Percentiles rank a stretch among this genome's conserved stretches.
Conservation (phyloP, 768 basidiomycete genomes). For the Mycena polygramma region DNA sequence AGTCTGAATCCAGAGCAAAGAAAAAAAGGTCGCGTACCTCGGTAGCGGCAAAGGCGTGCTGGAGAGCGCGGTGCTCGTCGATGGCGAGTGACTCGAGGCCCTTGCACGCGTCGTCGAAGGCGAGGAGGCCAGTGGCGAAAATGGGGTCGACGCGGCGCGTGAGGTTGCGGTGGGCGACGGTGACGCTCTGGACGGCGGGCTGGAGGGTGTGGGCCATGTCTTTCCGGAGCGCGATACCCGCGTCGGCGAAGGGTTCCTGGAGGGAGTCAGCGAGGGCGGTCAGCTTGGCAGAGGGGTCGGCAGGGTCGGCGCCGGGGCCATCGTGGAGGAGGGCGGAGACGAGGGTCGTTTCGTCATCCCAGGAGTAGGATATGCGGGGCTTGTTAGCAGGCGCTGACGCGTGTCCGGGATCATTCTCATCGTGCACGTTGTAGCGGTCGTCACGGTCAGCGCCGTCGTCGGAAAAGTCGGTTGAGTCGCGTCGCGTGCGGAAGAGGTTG, state of each 20-base stretch:
- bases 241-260: slow-evolving; percentile 55
- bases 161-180: slow-evolving; percentile 52
- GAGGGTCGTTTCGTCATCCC: slow-evolving; percentile 68
- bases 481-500: slow-evolving; percentile 30
- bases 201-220: slow-evolving; percentile 60
- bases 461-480: slow-evolving; percentile 29
- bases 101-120: slow-evolving; percentile 69
- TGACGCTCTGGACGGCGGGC: slow-evolving; percentile 64
- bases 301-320: slow-evolving; percentile 46
- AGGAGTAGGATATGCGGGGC: slow-evolving; percentile 51
- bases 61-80: slow-evolving; percentile 58
- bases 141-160: slow-evolving; percentile 54
- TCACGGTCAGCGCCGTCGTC: slow-evolving; percentile 46
- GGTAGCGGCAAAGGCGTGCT: slow-evolving; percentile 52
- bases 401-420: slow-evolving; percentile 34
- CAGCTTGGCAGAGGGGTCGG: slow-evolving; percentile 47
- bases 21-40: slow-evolving; percentile 52
- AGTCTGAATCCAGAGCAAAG: background rate
- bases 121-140: slow-evolving; percentile 59
- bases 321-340: slow-evolving; percentile 63
- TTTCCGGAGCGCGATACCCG: slow-evolving; percentile 53
- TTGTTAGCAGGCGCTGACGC: slow-evolving; percentile 14
- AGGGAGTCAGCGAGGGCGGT: slow-evolving; percentile 55
- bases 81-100: slow-evolving; percentile 61
- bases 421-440: slow-evolving; percentile 44